Evolutionary conservation across 2,329 filamentous ascomycete genomes (phyloP).

Genomic region (Aspergillus nomiae): DNA sequence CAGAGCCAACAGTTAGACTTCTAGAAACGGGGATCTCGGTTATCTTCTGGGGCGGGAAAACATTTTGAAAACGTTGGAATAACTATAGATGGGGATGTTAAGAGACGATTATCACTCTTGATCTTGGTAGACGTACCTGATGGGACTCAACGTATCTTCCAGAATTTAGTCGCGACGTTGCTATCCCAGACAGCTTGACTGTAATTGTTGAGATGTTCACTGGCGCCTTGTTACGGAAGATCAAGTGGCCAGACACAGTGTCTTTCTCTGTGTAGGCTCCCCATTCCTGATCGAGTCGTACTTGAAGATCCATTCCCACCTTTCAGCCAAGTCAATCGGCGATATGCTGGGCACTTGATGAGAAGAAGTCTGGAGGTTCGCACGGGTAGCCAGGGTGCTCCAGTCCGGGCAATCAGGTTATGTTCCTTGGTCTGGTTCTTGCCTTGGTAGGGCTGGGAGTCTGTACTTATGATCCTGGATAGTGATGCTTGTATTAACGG

Average conservation of each 20-base stretch:
- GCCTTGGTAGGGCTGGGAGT: not conserved
- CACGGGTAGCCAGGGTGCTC: not conserved
- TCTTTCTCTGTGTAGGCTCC: conserved; percentile 15
- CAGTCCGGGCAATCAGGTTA: not conserved
- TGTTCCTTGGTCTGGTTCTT: not conserved
- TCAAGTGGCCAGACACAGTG: conserved; percentile 17
- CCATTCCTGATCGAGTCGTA: conserved; percentile 10
- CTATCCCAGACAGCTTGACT: conserved; percentile 15
- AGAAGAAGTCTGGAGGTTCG: not conserved
- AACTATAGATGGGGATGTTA: not conserved
- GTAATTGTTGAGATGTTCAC: conserved; percentile 17
- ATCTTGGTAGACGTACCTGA: conserved; percentile 8
- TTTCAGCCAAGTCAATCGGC: not conserved
- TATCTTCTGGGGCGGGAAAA: not conserved
- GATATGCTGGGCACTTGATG: not conserved
- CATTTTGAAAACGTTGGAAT: conserved; percentile 5
- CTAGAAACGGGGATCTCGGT: not conserved
- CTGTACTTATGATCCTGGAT: not conserved
- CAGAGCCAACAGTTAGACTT: not conserved
- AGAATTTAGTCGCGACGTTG: conserved; percentile 16
- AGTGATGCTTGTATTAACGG: not conserved
- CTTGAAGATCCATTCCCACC: conserved; percentile 11
- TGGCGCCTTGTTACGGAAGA: conserved; percentile 13
- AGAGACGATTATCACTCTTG: not conserved
- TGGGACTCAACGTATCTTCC: conserved; percentile 15